phyloP scores from a whole-genome alignment of 345 rosid genomes.

The Conringia planisiliqua region DNA sequence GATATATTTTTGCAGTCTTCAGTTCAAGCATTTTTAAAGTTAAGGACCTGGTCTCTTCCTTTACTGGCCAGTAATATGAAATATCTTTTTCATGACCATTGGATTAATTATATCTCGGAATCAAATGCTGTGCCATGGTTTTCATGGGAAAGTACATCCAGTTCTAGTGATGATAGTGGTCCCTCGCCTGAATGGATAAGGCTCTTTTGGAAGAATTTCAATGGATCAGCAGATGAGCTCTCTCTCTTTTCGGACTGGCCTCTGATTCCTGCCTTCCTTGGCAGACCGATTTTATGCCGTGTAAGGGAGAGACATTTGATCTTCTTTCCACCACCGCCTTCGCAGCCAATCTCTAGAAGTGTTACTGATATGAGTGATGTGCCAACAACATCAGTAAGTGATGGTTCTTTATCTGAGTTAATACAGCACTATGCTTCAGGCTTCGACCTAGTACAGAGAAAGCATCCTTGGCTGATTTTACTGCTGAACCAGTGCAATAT shows the following conservation, averaged over 20 bases:
- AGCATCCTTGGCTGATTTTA: conserved; percentile 75
- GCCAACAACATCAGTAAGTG: conserved; percentile 34
- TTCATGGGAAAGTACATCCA: conserved; percentile 71
- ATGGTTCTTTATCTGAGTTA: conserved; percentile 42
- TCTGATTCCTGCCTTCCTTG: conserved; percentile 89
- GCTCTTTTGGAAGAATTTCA: conserved; percentile 80
- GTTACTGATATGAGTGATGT: conserved; percentile 23
- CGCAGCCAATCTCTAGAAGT: conserved; percentile 36
- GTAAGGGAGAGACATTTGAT: conserved; percentile 67
- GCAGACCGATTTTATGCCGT: conserved; percentile 84
- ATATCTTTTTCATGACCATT: conserved; percentile 63
- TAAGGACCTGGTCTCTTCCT: conserved; percentile 64
- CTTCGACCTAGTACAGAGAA: conserved; percentile 45
- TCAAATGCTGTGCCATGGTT: conserved; percentile 79
- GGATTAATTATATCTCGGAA: conserved; percentile 73
- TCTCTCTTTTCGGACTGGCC: conserved; percentile 88
- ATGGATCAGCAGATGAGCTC: conserved; percentile 60
- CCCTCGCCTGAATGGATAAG: conserved; percentile 88
- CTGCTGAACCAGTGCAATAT: conserved; percentile 82
- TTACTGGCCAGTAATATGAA: conserved; percentile 74
- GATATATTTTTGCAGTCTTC: conserved; percentile 55
- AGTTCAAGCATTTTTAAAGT: conserved; percentile 51
- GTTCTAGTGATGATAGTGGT: conserved; percentile 62
- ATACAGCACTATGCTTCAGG: conserved; percentile 48
- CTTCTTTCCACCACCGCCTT: conserved; percentile 64